Evolutionary conservation across 176 grass and related monocot genomes (phyloP), one percentile per base, ranked within the genome.

Genomic region (Panicum miliaceum): DNA sequence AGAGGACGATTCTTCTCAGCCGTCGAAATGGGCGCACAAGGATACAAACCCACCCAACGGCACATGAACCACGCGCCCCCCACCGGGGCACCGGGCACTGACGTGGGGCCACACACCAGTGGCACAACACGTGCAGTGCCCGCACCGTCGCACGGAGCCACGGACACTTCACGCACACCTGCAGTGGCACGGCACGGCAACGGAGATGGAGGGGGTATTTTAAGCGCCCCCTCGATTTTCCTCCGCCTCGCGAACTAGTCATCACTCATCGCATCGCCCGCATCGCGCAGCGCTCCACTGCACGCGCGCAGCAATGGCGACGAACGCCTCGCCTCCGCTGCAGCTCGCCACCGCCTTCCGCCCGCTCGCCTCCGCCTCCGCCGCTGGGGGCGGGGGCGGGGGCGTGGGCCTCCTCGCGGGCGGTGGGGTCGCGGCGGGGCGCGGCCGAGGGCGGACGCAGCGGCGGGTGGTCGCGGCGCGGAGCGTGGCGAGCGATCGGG

Each of bases 401-500:
- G 79, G 71, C 15, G 52, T 80, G 8, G 48, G 20, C 15, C 37
- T 51, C 26, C 74, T 47, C 64, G 73, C 60, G 18, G 85, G 72
- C n/a, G 82, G 72, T 45, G 37, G 54, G 74, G 60, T 13, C 18
- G 73, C 27, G 40, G 23, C 51, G 64, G 23, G 48, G 68, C 32
- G n/a, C 32, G 62, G 19, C 8, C 78, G 62, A 67, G 34, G 57
- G 38, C 73, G 60, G 50, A 10, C 41, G 47, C 69, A 50, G 29
- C 69, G 71, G 32, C 43, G 77, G 25, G 15, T 87, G 25, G 15
- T 87, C 43, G 77, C 74, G 53, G 81, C 82, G 66, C 82, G 89
- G 71, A 85, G 87, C 58, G 86, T 94, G 77, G 90, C 90, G 71
- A 94, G 90, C 82, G 92, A 94, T 90, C 84, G 76, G 57, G 92